These are phyloP conservation scores for Diplodia scrobiculata DNA, from an alignment of 2,329 filamentous ascomycete species.

Conservation along the genomic window DNA sequence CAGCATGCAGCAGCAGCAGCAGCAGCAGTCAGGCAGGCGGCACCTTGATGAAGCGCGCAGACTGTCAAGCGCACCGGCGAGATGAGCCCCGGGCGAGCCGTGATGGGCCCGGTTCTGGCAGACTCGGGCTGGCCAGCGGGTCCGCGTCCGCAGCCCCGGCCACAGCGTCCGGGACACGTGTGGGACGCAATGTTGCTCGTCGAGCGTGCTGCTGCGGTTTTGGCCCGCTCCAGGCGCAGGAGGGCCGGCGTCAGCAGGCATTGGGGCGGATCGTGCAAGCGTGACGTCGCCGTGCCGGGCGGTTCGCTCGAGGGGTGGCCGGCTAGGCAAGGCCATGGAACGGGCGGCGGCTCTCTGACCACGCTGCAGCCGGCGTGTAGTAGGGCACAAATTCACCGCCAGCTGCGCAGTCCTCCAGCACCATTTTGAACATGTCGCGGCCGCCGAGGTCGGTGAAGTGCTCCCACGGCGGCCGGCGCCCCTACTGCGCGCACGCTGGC, in stretches of 20 bases:
- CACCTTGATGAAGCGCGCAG: conserved; percentile 5
- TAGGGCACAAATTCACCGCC: conserved; percentile 20
- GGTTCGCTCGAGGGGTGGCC: neutral
- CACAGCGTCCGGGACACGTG: conserved; percentile 13
- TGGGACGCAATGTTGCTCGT: neutral
- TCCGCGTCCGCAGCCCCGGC: neutral
- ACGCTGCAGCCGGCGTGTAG: conserved; percentile 11
- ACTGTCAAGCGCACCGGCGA: conserved; percentile 15
- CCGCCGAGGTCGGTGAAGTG: conserved; percentile 4
- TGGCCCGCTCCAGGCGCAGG: conserved; percentile 9
- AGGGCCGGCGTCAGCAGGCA: conserved; percentile 16
- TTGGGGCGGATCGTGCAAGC: conserved; percentile 9
- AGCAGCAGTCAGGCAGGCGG: conserved; percentile 13
- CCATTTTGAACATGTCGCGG: neutral
- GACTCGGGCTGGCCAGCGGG: neutral
- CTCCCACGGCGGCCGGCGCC: neutral
- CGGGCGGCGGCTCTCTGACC: neutral
- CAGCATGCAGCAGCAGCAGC: conserved; percentile 2
- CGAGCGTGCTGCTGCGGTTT: conserved; percentile 4
- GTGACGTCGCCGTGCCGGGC: conserved; percentile 16
- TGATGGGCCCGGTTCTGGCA: neutral
- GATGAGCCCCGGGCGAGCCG: conserved; percentile 6
- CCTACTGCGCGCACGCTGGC: neutral
- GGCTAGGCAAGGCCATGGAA: no score
- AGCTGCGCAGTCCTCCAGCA: neutral